These are phyloP conservation scores for Tulasnella sp. DNA, from an alignment of 768 basidiomycete species.

Conservation along the genomic window DNA sequence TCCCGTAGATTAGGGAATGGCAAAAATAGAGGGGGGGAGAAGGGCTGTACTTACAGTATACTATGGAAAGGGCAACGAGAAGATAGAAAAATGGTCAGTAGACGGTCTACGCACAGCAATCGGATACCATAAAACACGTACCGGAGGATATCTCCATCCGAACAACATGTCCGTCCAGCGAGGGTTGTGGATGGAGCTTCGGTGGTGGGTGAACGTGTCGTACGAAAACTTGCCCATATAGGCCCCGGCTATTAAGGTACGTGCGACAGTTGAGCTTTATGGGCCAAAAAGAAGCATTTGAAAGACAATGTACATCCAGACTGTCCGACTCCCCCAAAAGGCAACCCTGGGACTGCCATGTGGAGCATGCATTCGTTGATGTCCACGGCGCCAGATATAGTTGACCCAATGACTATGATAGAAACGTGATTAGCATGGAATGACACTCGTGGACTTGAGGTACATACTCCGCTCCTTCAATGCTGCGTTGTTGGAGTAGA, in stretches of 20 bases:
- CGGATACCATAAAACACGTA: too few species aligned
- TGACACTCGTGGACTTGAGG: not conserved
- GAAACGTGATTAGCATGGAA: not conserved
- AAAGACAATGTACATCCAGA: not conserved
- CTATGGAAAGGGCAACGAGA: too few species aligned
- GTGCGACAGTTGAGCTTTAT: not conserved
- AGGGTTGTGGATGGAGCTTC: constrained; percentile 41
- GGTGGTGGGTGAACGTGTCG: constrained; percentile 46
- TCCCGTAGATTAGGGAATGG: not conserved
- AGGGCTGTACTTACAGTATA: too few species aligned
- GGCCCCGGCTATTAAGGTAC: constrained; percentile 37
- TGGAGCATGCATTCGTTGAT: constrained; percentile 47
- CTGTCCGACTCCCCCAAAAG: constrained; percentile 16
- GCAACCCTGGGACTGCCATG: constrained; percentile 27
- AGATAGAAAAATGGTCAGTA: too few species aligned
- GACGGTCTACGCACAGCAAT: too few species aligned
- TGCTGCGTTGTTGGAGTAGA: constrained; percentile 42
- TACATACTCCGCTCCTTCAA: constrained; percentile 21
- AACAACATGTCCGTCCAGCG: constrained; percentile 20
- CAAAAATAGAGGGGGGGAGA: too few species aligned
- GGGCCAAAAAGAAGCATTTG: not conserved
- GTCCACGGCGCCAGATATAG: constrained; percentile 44
- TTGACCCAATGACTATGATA: constrained; percentile 39
- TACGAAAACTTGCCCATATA: constrained; percentile 43
- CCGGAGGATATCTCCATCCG: constrained; percentile 3